Conservation (phyloP, 2,329 filamentous ascomycete species). For the Cladosporium sp. region DNA sequence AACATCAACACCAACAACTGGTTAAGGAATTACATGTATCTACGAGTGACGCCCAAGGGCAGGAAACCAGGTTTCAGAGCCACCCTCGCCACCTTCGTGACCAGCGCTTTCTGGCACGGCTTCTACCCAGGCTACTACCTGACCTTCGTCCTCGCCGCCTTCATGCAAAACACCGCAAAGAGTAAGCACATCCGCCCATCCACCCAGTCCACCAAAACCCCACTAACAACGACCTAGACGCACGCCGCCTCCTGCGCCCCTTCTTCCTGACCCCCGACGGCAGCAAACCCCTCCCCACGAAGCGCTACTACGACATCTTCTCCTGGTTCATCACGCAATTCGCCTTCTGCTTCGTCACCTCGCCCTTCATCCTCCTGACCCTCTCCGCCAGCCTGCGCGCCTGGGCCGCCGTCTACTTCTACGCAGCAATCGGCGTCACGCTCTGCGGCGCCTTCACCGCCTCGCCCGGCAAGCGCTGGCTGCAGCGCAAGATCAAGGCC, state of each 20-base stretch:
- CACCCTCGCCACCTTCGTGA: constrained; percentile 86
- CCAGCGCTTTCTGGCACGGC: constrained; percentile 95
- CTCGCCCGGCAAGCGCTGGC: constrained; percentile 62
- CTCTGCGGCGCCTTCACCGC: constrained; percentile 68
- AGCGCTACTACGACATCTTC: constrained; percentile 78
- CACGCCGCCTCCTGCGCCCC: constrained; percentile 80
- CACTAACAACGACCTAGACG: constrained; percentile 52
- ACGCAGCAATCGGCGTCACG: constrained; percentile 63
- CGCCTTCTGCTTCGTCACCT: constrained; percentile 74
- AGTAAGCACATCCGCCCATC: constrained; percentile 53
- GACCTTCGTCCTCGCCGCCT: constrained; percentile 78
- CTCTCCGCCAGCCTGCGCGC: constrained; percentile 64
- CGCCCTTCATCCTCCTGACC: constrained; percentile 78
- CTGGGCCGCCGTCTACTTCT: constrained; percentile 88
- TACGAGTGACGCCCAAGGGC: constrained; percentile 88
- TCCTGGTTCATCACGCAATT: constrained; percentile 72
- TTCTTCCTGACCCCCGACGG: constrained; percentile 83
- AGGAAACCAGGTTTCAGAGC: constrained; percentile 96
- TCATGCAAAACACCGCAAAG: constrained; percentile 90
- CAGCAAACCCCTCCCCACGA: constrained; percentile 59
- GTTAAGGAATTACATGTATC: constrained; percentile 91
- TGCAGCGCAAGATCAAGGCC: constrained; percentile 33
- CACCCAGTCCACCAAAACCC: neutral
- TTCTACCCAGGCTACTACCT: constrained; percentile 97
- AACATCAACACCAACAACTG: constrained; percentile 99